Evolutionary conservation across 139 green algal genomes (phyloP).

Genomic region (Ostreobium quekettii): DNA sequence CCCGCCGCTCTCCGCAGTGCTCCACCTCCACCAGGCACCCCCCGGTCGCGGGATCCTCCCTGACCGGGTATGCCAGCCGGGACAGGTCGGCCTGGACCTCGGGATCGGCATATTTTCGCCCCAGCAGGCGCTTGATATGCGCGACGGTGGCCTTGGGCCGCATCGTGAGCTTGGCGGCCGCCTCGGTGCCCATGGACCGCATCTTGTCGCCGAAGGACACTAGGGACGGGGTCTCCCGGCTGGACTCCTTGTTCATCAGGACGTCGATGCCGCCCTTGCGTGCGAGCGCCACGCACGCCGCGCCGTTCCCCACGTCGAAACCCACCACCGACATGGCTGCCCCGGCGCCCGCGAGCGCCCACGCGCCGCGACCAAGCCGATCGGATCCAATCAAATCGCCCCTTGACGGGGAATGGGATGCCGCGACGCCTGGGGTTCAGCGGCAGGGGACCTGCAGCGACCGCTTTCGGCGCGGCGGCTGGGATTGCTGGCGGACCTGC

Average conservation of each 20-base stretch:
- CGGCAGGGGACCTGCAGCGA: too few relatives aligned
- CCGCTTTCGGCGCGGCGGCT: too few relatives aligned
- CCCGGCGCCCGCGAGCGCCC: too few relatives aligned
- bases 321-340: slow-evolving; percentile 74
- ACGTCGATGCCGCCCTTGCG: slow-evolving; percentile 82
- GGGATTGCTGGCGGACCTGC: too few relatives aligned
- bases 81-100: slow-evolving; percentile 69
- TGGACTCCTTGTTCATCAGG: slow-evolving; percentile 93
- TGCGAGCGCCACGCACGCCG: slow-evolving; percentile 75
- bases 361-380: too few relatives aligned
- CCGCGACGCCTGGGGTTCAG: too few relatives aligned
- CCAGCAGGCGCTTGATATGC: slow-evolving; percentile 90
- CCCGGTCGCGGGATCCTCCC: slow-evolving; percentile 61
- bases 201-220: slow-evolving; percentile 82
- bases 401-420: too few relatives aligned
- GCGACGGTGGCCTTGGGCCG: slow-evolving; percentile 87
- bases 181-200: slow-evolving; percentile 77
- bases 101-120: slow-evolving; percentile 77
- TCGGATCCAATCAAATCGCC: too few relatives aligned
- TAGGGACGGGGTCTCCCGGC: slow-evolving; percentile 82
- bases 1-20: slow-evolving; percentile 40
- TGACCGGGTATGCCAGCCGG: slow-evolving; percentile 60
- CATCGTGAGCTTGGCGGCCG: slow-evolving; percentile 63
- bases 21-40: slow-evolving; percentile 68
- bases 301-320: slow-evolving; percentile 86